Evolutionary conservation across 179 eudicot species (phyloP), one percentile per base, ranked within the genome.

Genomic region (Dionaea muscipula): DNA sequence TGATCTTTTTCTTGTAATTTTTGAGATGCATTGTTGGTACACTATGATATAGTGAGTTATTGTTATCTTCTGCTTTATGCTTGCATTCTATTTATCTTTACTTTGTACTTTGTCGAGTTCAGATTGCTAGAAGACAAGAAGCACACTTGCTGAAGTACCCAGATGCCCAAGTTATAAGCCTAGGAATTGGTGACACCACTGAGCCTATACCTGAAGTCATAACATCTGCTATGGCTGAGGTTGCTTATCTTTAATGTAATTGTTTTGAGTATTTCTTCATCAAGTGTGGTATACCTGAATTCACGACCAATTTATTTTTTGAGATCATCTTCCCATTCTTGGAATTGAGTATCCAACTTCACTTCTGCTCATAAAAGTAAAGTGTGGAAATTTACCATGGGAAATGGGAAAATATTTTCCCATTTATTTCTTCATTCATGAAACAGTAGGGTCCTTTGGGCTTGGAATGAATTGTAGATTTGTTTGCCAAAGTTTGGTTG

Each of bases 141-240:
- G 86, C 85, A 45, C 98, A 91, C 68, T 54, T 84, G 74, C 59
- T 57, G 61, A 91, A 87, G 56, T 74, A 91, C 66, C 96, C 98
- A 50, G 93, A 84, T 79, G 96, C 86, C 56, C 51, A 91, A 78
- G 86, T 91, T 38, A 91, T 91, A 55, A 84, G 95, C 83, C 98
- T 91, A 41, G 95, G 98, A 61, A 84, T 91, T 60, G 98, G 98
- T 55, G 94, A 86, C 67, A 91, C 98, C 20, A 86, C 95, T 23
- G 94, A 84, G 77, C 98, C 98, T 45, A 84, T 91, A 64, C 98
- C 98, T 40, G 83, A 82, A 20, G 78, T 84, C 47, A 87, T 87
- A 63, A 75, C 98, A 21, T 77, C 94, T 67, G 93, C 95, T 27
- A 84, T 91, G 98, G 79, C 93, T 52, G 50, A 82, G 98, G 98